phyloP scores from a whole-genome alignment of 2,329 filamentous ascomycete species.

The Colletotrichum scovillei region DNA sequence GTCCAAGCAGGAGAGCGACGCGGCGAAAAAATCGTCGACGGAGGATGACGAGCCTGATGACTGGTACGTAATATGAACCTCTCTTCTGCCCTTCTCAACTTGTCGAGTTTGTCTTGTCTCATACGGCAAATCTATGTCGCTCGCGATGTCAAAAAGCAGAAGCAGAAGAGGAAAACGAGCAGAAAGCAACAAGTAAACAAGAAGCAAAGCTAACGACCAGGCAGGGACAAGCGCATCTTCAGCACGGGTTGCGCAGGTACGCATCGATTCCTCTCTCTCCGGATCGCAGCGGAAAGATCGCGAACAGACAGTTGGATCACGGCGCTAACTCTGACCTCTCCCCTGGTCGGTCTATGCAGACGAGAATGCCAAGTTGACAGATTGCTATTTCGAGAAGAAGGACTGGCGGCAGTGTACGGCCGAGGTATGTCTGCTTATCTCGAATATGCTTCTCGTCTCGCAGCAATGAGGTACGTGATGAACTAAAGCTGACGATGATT shows the following conservation, averaged over 20 bases:
- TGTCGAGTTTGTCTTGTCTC: not conserved
- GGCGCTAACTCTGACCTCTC: not conserved
- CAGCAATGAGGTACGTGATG: not conserved
- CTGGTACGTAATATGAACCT: slow-evolving; percentile 70
- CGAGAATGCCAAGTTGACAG: slow-evolving; percentile 90
- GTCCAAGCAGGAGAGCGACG: slow-evolving; percentile 66
- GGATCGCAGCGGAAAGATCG: not conserved
- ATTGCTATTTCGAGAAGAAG: slow-evolving; percentile 96
- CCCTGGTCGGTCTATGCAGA: slow-evolving; percentile 59
- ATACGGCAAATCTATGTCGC: not conserved
- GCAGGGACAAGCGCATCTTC: slow-evolving; percentile 96
- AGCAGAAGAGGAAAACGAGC: not conserved
- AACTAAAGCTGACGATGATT: not conserved
- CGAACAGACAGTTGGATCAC: not conserved
- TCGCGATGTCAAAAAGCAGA: not conserved
- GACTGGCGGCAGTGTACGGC: slow-evolving; percentile 91
- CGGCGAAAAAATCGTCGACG: slow-evolving; percentile 48
- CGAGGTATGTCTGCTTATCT: slow-evolving; percentile 73
- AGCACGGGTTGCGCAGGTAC: slow-evolving; percentile 93
- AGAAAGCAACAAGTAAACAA: not conserved
- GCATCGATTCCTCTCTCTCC: slow-evolving; percentile 33
- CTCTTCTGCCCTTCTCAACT: not conserved
- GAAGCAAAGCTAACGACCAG: slow-evolving; percentile 7
- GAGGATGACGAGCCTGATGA: slow-evolving; percentile 94
- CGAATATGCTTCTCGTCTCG: not conserved